Conservation (phyloP, 441 rosid species). For the Breynia disticha region DNA sequence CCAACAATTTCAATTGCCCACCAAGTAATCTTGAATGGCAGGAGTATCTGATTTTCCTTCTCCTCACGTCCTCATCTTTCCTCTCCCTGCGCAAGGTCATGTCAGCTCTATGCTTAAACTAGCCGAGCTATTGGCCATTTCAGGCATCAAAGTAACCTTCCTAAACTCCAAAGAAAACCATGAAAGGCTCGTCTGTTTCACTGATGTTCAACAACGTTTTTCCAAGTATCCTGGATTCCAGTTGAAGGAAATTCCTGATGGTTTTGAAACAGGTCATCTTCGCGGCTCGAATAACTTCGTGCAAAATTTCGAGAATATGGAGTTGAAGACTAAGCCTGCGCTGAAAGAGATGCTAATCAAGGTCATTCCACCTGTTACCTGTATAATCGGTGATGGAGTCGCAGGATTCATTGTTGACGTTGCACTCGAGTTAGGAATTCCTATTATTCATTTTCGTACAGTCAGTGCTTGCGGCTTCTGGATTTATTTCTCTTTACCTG, state of each 20-base stretch:
- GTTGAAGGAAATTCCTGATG: conserved; percentile 20
- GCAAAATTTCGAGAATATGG: conserved; percentile 6
- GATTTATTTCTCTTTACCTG: conserved; percentile 25
- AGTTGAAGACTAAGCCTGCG: background rate
- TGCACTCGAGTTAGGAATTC: conserved; percentile 16
- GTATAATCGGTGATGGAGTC: conserved; percentile 26
- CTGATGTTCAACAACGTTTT: conserved; percentile 15
- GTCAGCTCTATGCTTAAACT: conserved; percentile 39
- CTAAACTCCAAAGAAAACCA: conserved; percentile 27
- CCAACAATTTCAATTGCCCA: too few species aligned
- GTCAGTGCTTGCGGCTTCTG: conserved; percentile 21
- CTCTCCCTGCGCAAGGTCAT: conserved; percentile 37
- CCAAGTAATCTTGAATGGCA: too few species aligned
- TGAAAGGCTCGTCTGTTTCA: conserved; percentile 13
- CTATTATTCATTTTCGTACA: conserved; percentile 23
- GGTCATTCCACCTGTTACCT: conserved; percentile 10
- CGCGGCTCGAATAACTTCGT: background rate
- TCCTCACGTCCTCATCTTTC: conserved; percentile 40
- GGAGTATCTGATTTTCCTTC: background rate
- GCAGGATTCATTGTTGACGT: conserved; percentile 21
- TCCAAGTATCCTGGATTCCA: conserved; percentile 9
- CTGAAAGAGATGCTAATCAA: conserved; percentile 16
- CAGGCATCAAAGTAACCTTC: conserved; percentile 30
- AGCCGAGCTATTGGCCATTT: conserved; percentile 30
- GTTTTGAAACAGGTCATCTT: conserved; percentile 18